phyloP scores from a whole-genome alignment of 495 filamentous ascomycete genomes.

The Aspergillus avenaceus region DNA sequence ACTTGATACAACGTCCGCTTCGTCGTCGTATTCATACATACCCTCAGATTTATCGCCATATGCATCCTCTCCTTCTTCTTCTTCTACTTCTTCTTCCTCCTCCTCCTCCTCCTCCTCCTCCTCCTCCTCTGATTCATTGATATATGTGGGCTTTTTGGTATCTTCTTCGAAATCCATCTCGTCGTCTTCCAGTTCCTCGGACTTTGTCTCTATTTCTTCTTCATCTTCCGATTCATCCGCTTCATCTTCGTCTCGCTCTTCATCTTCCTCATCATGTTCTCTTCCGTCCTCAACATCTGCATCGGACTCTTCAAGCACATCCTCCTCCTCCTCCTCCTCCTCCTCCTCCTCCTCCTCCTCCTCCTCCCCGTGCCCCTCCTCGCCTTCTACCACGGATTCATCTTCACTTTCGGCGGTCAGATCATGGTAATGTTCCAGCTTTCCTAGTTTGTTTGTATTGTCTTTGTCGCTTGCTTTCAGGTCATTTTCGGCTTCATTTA shows the following conservation, averaged over 20 bases:
- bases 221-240: background rate
- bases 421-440: background rate
- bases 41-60: conserved; percentile 4
- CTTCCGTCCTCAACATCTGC: background rate
- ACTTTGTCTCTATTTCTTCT: background rate
- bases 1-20: conserved; percentile 7
- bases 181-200: background rate
- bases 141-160: background rate
- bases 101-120: conserved; percentile 2
- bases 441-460: background rate
- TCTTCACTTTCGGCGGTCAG: background rate
- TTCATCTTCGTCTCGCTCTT: background rate
- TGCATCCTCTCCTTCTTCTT: background rate
- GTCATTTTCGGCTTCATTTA: background rate
- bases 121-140: conserved; percentile 3
- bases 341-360: background rate
- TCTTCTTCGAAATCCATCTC: background rate
- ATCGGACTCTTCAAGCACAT: background rate
- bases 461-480: background rate
- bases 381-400: background rate
- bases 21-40: conserved; percentile 7
- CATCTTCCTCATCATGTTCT: background rate
- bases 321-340: background rate
- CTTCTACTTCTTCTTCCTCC: conserved; percentile 3
- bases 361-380: background rate